Evolutionary conservation across 163 green algal species (phyloP), one percentile per base, ranked within the genome.

Genomic region (Smithsoniella earleae): DNA sequence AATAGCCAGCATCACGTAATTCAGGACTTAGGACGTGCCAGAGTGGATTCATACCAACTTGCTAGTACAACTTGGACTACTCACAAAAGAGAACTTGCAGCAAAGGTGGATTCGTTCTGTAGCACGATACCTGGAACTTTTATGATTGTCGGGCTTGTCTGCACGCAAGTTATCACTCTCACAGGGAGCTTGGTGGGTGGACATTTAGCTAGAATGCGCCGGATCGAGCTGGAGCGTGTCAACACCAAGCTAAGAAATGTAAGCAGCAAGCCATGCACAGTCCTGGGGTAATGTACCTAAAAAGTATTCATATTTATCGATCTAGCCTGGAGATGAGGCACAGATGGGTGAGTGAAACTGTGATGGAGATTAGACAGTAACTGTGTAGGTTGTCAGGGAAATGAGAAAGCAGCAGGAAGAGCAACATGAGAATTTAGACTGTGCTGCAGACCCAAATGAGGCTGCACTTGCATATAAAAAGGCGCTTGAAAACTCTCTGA

Each of bases 161-260:
- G 31, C 22, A 33, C 25, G 58, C 58, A 69, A 43, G 16, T 38
- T n/a, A 33, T 69, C 58, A 69, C 58, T 40, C 58, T 69, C 5
- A 34, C 25, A n/a, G 58, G 58, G 31, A 45, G 30, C 8, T 13
- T 69, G 58, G 58, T 69, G 22, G 58, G 58, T 69, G 58, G 58
- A 13, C 31, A 69, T 4, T 31, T 69, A 33, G 58, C 58, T n/a
- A 69, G 58, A 38, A 69, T 45, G 25, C 58, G 58, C 16, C 31
- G 58, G 4, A 43, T 69, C 10, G n/a, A 69, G 34, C 22, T 69
- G 20, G 58, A 69, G 27, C 22, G 4, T 8, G 18, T 69, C 30
- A 69, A 69, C 34, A 38, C 22, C 58, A 69, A 69, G 27, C 58
- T 69, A 13, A 30, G 58, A 36, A 3, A 69, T 30, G 58, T 69